Evolutionary conservation across 129 eudicot genomes (phyloP).

Genomic region (Artemisia tridentata): DNA sequence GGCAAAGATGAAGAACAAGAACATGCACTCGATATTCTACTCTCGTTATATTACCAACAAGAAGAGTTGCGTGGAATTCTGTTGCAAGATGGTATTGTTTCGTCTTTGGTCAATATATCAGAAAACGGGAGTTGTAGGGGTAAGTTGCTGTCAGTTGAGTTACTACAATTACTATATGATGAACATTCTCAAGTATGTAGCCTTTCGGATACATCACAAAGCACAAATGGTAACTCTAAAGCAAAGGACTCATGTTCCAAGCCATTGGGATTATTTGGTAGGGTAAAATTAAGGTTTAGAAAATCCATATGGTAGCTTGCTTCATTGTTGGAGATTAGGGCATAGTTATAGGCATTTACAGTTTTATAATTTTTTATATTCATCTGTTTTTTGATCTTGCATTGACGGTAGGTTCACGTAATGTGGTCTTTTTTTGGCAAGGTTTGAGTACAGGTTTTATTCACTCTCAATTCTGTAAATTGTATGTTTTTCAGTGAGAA

Average conservation of each 20-base stretch:
- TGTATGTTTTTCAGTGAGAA: not conserved
- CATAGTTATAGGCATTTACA: not conserved
- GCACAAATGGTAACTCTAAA: slow-evolving; percentile 20
- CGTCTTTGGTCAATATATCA: slow-evolving; percentile 20
- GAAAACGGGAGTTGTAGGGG: slow-evolving; percentile 26
- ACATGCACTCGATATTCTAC: slow-evolving; percentile 22
- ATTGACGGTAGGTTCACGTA: not conserved
- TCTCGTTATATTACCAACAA: slow-evolving; percentile 24
- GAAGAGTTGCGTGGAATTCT: slow-evolving; percentile 25
- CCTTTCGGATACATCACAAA: slow-evolving; percentile 24
- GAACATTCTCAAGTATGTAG: slow-evolving; percentile 23
- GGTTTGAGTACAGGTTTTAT: slow-evolving; percentile 10
- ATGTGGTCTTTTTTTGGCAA: not conserved
- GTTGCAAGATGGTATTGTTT: slow-evolving; percentile 9
- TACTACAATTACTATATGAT: slow-evolving; percentile 25
- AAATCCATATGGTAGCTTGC: slow-evolving; percentile 13
- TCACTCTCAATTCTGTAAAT: not conserved
- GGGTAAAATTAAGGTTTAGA: slow-evolving; percentile 21
- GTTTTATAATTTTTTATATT: not conserved
- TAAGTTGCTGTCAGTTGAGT: slow-evolving; percentile 30
- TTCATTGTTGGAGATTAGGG: slow-evolving; percentile 16
- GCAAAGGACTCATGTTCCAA: slow-evolving; percentile 13
- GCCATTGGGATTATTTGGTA: slow-evolving; percentile 24
- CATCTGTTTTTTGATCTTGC: slow-evolving; percentile 11
- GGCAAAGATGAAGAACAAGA: slow-evolving; percentile 37